Evolutionary conservation across 2,329 filamentous ascomycete species (phyloP), one percentile per base, ranked within the genome.

Genomic region (Fonsecaea pedrosoi): DNA sequence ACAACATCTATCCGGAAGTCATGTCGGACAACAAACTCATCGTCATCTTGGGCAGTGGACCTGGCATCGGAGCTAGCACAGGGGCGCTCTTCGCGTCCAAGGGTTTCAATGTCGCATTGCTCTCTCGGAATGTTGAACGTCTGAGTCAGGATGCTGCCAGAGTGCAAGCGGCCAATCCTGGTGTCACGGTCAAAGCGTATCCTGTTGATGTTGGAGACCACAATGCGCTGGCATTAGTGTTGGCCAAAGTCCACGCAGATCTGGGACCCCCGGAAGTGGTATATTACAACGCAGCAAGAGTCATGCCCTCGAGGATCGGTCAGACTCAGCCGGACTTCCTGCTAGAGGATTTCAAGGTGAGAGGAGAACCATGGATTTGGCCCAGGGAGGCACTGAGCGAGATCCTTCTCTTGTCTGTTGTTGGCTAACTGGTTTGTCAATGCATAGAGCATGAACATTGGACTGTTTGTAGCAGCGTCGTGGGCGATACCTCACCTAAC

Each of bases 281-380:
- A 9, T 67, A 62, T 59, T 69, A 57, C 64, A 69, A 69, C 37
- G 67, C 67, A 9, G 67, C 65, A 12, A 61, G 65, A 35, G 62
- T 69, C 10, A 18, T 15, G 8, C 64, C 67, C 2, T 45, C 56
- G 3, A 62, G 58, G 54, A 61, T 69, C 57, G 67, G 65, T 3
- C 48, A 53, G 8, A 53, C 58, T 2, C 37, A 30, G 38, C 61
- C 67, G 30, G 61, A 67, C 10, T 58, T 62, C 30, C 35, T 69
- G 50, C 25, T 69, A 48, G 64, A 69, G 38, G 67, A 69, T 37
- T 69, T 67, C 61, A 69, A 69, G 61, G 64, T 50, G 18, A 50
- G 45, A 4, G 21, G 25, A 25, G 25, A 25, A 25, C 25, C 25
- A 25, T 25, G 25, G 25, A 25, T 25, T 25, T 25, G 25, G 25